Evolutionary conservation across 2,329 filamentous ascomycete genomes (phyloP).

Genomic region (Cadophora sp.): DNA sequence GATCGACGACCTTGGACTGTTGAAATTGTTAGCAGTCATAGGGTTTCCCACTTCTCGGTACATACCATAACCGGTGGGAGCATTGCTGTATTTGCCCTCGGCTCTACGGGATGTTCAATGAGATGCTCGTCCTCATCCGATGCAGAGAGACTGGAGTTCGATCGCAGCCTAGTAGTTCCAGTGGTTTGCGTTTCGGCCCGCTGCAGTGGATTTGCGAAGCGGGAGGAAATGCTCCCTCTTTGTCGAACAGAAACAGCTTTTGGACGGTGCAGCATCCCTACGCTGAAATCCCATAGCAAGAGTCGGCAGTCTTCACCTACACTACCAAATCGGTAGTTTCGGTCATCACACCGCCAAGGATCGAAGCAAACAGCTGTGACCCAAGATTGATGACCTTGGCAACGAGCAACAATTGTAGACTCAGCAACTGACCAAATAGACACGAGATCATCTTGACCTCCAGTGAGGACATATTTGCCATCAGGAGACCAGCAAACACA

Average conservation of each 20-base stretch:
- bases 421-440: constrained; percentile 95
- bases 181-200: constrained; percentile 69
- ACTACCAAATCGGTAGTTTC: constrained; percentile 94
- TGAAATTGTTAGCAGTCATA: constrained; percentile 33
- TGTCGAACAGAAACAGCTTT: constrained; percentile 74
- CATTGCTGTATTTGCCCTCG: constrained; percentile 82
- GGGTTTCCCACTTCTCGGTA: not conserved
- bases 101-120: constrained; percentile 81
- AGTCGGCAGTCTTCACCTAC: constrained; percentile 93
- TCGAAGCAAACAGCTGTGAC: constrained; percentile 94
- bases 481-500: constrained; percentile 98
- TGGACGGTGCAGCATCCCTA: constrained; percentile 93
- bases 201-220: constrained; percentile 54
- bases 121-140: constrained; percentile 61
- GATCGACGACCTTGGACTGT: constrained; percentile 82
- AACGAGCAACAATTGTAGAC: constrained; percentile 83
- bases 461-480: constrained; percentile 92
- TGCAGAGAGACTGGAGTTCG: constrained; percentile 70
- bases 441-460: constrained; percentile 93
- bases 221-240: constrained; percentile 57
- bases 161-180: constrained; percentile 66
- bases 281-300: constrained; percentile 95
- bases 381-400: constrained; percentile 95
- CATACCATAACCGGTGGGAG: constrained; percentile 88
- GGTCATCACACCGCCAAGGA: constrained; percentile 94